Conservation (phyloP, 345 rosid species). For the Erucastrum elatum region DNA sequence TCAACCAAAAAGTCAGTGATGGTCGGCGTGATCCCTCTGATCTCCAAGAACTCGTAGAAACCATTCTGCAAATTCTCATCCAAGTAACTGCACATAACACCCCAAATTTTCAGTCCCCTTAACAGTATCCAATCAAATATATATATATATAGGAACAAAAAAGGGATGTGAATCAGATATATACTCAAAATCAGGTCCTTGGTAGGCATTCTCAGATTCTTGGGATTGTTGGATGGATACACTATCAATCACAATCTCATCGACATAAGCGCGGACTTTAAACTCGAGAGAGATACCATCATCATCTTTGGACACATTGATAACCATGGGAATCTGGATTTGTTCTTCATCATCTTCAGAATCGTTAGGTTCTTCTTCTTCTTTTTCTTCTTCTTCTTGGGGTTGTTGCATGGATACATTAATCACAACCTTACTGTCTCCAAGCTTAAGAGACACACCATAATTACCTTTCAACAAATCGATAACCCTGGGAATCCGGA, state of each 20-base stretch:
- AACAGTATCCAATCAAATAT: background rate
- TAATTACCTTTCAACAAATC: conserved; percentile 45
- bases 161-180: background rate
- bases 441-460: conserved; percentile 49
- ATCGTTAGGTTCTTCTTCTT: conserved; percentile 1
- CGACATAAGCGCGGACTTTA: conserved; percentile 53
- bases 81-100: conserved; percentile 50
- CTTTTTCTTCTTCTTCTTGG: background rate
- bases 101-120: conserved; percentile 13
- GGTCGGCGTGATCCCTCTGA: conserved; percentile 62
- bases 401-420: conserved; percentile 30
- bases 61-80: conserved; percentile 73
- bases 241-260: conserved; percentile 60
- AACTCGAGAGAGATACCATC: conserved; percentile 49
- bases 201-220: conserved; percentile 45
- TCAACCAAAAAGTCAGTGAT: conserved; percentile 45
- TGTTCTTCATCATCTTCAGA: conserved; percentile 27
- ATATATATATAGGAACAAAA: too few relatives aligned
- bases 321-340: conserved; percentile 51
- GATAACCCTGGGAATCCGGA: conserved; percentile 54
- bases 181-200: conserved; percentile 73
- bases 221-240: conserved; percentile 47
- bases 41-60: conserved; percentile 58
- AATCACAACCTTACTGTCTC: conserved; percentile 50
- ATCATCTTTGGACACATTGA: conserved; percentile 48